Evolutionary conservation across 2,329 filamentous ascomycete species (phyloP).

Genomic region (Colletotrichum cordylinicola): DNA sequence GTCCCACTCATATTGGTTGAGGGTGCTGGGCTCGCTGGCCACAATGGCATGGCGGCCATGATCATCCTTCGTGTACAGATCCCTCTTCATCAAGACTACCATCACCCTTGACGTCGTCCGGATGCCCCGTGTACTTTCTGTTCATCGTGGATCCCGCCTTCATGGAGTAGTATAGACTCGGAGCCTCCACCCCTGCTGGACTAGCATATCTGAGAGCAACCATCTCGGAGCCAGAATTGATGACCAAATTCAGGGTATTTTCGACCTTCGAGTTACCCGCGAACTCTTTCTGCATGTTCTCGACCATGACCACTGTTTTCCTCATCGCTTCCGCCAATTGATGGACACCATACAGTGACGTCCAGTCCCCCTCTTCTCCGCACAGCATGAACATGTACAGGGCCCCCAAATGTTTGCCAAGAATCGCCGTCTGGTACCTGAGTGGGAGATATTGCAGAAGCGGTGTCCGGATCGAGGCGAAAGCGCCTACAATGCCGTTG

Average conservation of each 20-base stretch:
- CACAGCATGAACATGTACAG: conserved; percentile 12
- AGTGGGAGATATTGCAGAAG: conserved; percentile 14
- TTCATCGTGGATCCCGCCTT: not conserved
- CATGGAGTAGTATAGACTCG: conserved; percentile 12
- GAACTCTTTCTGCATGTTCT: conserved; percentile 7
- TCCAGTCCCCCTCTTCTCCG: conserved; percentile 10
- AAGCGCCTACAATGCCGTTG: conserved; percentile 13
- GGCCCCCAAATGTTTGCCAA: conserved; percentile 9
- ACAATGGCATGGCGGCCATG: conserved; percentile 2
- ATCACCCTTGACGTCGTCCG: not conserved
- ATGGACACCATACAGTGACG: not conserved
- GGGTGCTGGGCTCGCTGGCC: conserved; percentile 12
- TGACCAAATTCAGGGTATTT: not conserved
- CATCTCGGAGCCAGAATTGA: not conserved
- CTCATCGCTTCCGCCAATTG: conserved; percentile 9
- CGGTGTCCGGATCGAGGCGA: not conserved
- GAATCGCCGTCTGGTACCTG: conserved; percentile 1
- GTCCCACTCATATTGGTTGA: conserved; percentile 3
- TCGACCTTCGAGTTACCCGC: not conserved
- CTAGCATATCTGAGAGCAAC: conserved; percentile 8
- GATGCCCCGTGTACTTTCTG: conserved; percentile 10
- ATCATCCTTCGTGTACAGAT: not conserved
- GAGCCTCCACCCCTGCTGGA: not conserved
- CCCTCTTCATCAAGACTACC: not conserved
- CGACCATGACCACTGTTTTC: not conserved